A percentile compares a stretch with the other conserved stretches of the same genome.
Evolutionary conservation across 2,329 filamentous ascomycete genomes (phyloP).

Genomic region (Aspergillus sp.): DNA sequence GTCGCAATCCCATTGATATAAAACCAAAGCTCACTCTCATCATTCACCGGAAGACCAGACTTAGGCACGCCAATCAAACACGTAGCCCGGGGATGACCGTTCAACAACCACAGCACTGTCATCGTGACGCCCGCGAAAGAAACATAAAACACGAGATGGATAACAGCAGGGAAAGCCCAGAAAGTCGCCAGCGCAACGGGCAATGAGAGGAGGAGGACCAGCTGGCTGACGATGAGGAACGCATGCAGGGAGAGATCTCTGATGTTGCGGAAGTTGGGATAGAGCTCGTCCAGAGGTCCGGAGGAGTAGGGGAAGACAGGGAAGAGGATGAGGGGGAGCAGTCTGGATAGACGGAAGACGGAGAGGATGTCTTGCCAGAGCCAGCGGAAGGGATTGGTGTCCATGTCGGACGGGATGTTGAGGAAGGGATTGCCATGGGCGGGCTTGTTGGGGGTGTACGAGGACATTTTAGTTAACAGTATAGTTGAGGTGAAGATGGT

Average conservation of each 20-base stretch:
- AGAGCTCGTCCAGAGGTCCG: conserved; percentile 59
- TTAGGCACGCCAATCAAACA: too few relatives aligned
- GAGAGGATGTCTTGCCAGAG: too few relatives aligned
- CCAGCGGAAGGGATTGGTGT: too few relatives aligned
- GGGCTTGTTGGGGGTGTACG: too few relatives aligned
- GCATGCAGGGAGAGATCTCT: conserved; percentile 55
- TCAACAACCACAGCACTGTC: conserved; percentile 2
- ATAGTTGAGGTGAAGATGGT: too few relatives aligned
- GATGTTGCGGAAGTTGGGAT: conserved; percentile 54
- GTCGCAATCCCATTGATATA: conserved; percentile 67
- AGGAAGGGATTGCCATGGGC: too few relatives aligned
- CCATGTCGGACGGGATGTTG: too few relatives aligned
- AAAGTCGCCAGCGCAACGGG: conserved; percentile 32
- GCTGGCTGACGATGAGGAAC: conserved; percentile 56
- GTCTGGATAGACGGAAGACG: too few relatives aligned
- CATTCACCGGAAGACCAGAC: too few relatives aligned
- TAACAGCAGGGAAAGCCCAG: conserved; percentile 38
- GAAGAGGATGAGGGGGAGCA: conserved; percentile 41
- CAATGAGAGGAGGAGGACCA: conserved; percentile 55
- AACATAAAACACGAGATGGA: conserved; percentile 25
- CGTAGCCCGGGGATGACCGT: too few relatives aligned
- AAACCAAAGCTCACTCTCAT: conserved; percentile 67
- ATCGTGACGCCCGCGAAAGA: conserved; percentile 23
- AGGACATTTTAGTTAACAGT: too few relatives aligned
- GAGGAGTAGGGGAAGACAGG: conserved; percentile 52